Evolutionary conservation across 1,284 basidiomycete genomes (phyloP), one percentile per base, ranked within the genome.

Genomic region (Laetiporus sulphureus): DNA sequence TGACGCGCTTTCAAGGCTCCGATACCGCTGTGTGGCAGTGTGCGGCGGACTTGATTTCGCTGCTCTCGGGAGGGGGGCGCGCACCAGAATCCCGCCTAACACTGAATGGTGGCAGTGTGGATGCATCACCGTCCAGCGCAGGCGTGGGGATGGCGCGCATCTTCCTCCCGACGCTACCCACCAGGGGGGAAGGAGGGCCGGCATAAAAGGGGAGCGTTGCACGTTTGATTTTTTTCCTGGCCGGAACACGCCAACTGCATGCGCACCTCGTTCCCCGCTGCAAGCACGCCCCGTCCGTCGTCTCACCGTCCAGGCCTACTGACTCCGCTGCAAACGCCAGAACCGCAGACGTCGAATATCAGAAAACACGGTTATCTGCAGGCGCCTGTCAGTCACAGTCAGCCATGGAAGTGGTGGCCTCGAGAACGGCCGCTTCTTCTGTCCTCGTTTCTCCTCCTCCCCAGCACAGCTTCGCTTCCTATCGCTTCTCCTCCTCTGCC

Each of bases 381-480:
- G 50, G 51, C 54, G 56, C 54, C 49, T 51, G 46, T 45, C 33
- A 46, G 38, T 40, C 46, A 45, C 32, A 42, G 35, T 36, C 46
- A 44, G 46, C 46, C 54, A 58, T 58, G 56, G 50, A 58, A 57
- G 56, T 58, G 47, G 56, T 57, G 47, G 50, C 52, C 50, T 52
- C 55, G 33, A 56, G 52, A 54, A 49, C 51, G 39, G 46, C 44
- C 39, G 40, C 51, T 44, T 35, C 56, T 47, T 55, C 54, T 41
- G 40, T 51, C 43, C 48, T 53, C 16, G 41, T 45, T 36, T 38
- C 49, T 40, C 47, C 45, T 41, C 52, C 49, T 44, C 53, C 45
- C 46, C 51, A 46, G 39, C 41, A 50, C n/a, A n/a, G n/a, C 40
- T 45, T 51, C 32, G 43, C 50, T 38, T 44, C 53, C 41, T 57